These are phyloP conservation scores for Saccharomyces paradoxus DNA, from an alignment of 805 yeast genomes.

Conservation along the genomic window DNA sequence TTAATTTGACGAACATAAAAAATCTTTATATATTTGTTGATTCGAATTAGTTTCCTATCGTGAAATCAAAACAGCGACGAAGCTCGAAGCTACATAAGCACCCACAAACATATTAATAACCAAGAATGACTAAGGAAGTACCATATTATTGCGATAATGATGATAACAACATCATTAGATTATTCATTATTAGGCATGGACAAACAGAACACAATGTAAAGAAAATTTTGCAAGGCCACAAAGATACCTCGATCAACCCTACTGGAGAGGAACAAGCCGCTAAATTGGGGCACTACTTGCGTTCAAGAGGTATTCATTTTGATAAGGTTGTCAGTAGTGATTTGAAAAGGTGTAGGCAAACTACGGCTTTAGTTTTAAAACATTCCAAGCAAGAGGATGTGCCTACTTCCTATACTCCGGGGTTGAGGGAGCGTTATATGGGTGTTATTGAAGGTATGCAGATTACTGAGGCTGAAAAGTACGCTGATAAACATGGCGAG, in stretches of 20 bases:
- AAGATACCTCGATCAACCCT: conserved; percentile 53
- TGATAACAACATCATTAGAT: conserved; percentile 34
- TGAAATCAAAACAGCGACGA: not conserved
- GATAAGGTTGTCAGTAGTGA: conserved; percentile 36
- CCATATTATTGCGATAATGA: conserved; percentile 25
- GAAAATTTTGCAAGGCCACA: conserved; percentile 73
- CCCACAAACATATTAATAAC: not conserved
- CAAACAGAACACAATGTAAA: conserved; percentile 67
- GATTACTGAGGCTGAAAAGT: conserved; percentile 50
- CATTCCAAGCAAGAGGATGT: conserved; percentile 13
- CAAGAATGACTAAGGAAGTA: conserved; percentile 13
- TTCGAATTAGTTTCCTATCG: not conserved
- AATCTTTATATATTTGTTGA: not conserved
- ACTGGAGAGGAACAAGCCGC: conserved; percentile 56
- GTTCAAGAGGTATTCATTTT: conserved; percentile 28
- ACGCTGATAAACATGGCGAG: conserved; percentile 46
- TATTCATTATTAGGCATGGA: conserved; percentile 74
- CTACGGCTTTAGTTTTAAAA: conserved; percentile 39
- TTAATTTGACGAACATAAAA: not conserved
- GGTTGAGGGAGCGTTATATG: conserved; percentile 67
- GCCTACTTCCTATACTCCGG: conserved; percentile 30
- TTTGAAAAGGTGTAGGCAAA: conserved; percentile 50
- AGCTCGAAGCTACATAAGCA: not conserved
- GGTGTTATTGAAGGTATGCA: conserved; percentile 74
- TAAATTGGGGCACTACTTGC: conserved; percentile 37